Percentiles rank a stretch among this genome's conserved stretches.
Evolutionary conservation across 495 filamentous ascomycete species (phyloP).

Genomic region (Saxophila tyrrhenica): DNA sequence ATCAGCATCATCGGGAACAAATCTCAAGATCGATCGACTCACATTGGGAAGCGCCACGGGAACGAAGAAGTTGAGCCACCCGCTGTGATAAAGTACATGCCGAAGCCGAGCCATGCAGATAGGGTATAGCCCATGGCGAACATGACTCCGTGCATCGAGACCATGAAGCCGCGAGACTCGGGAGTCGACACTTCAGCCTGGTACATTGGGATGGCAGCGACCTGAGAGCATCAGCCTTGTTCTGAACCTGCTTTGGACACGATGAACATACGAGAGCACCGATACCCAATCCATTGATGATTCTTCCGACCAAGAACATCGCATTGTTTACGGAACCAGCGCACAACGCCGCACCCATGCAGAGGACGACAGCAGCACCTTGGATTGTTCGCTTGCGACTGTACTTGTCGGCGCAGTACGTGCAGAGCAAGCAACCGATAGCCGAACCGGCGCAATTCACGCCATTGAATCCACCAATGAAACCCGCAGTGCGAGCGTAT

Average conservation of each 20-base stretch:
- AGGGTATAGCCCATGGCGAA: constrained; percentile 18
- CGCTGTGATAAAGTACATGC: constrained; percentile 16
- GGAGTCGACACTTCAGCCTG: constrained; percentile 21
- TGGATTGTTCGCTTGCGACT: constrained; percentile 19
- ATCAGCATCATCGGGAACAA: not conserved
- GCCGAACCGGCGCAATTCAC: constrained; percentile 32
- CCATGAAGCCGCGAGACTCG: constrained; percentile 20
- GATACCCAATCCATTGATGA: constrained; percentile 17
- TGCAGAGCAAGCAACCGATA: constrained; percentile 10
- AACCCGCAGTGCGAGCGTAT: constrained; percentile 37
- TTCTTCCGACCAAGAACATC: constrained; percentile 18
- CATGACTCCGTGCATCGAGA: constrained; percentile 22
- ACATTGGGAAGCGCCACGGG: constrained; percentile 19
- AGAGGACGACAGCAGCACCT: constrained; percentile 13
- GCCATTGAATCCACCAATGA: constrained; percentile 40
- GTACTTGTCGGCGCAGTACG: constrained; percentile 11
- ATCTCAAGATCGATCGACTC: not conserved
- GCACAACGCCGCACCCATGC: constrained; percentile 18
- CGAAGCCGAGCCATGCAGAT: constrained; percentile 21
- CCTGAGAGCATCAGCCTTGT: too few species aligned
- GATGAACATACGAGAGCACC: constrained; percentile 12
- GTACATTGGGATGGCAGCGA: constrained; percentile 6
- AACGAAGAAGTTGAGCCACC: constrained; percentile 7
- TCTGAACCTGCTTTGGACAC: not conserved
- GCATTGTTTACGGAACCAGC: constrained; percentile 16